These are phyloP conservation scores for Lathyrus oleraceus DNA, from an alignment of 306 rosid genomes.

Conservation along the genomic window DNA sequence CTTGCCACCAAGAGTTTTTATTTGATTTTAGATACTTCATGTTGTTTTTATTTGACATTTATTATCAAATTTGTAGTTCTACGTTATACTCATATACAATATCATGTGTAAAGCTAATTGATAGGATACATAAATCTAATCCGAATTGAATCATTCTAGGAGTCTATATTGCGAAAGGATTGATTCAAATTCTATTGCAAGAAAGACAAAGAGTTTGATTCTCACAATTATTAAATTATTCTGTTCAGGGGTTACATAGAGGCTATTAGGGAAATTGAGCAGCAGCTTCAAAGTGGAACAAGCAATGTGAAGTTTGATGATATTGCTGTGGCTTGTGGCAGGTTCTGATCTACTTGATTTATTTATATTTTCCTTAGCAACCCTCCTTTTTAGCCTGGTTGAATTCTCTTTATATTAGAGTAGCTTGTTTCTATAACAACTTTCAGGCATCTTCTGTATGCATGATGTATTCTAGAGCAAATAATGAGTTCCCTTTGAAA, in stretches of 20 bases:
- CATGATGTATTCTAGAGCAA: slow-evolving; percentile 24
- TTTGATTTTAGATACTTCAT: slow-evolving; percentile 3
- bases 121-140: slow-evolving; percentile 1
- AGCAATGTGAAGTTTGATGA: slow-evolving; percentile 68
- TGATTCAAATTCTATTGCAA: background rate
- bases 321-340: slow-evolving; percentile 94
- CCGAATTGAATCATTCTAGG: background rate
- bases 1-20: background rate
- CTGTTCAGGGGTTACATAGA: slow-evolving; percentile 87
- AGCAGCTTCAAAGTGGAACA: slow-evolving; percentile 62
- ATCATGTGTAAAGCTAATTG: background rate
- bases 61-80: background rate
- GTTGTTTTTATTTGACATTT: slow-evolving; percentile 4
- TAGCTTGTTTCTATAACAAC: slow-evolving; percentile 15
- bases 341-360: slow-evolving; percentile 55
- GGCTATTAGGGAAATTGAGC: slow-evolving; percentile 79
- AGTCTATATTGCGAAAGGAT: background rate
- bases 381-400: background rate
- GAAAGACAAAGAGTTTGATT: background rate
- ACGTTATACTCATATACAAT: background rate
- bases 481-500: slow-evolving; percentile 16
- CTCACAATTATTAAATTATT: slow-evolving; percentile 15
- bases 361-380: slow-evolving; percentile 29
- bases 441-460: slow-evolving; percentile 26
- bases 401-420: slow-evolving; percentile 24